A percentile compares a stretch with the other conserved stretches of the same genome.
Evolutionary conservation across 2,329 filamentous ascomycete genomes (phyloP).

Genomic region (Ophiostoma himal-ulmi): DNA sequence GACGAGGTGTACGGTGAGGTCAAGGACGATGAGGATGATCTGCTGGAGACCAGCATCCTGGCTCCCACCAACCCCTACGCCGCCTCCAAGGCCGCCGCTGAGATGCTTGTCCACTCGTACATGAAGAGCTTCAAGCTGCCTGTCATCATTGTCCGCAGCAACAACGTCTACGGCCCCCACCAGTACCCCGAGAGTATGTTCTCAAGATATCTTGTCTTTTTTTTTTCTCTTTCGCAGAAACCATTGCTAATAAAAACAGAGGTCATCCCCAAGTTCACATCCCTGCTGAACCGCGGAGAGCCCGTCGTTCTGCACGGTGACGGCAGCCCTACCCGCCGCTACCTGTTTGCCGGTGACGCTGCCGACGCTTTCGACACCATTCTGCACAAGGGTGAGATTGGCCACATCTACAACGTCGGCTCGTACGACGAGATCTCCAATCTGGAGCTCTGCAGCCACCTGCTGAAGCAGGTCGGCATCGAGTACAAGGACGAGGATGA

Average conservation of each 20-base stretch:
- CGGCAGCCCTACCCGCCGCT: constrained; percentile 66
- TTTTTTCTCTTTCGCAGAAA: neutral
- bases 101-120: constrained; percentile 85
- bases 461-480: constrained; percentile 59
- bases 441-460: constrained; percentile 58
- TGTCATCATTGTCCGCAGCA: constrained; percentile 71
- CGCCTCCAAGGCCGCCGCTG: constrained; percentile 72
- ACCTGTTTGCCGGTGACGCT: constrained; percentile 72
- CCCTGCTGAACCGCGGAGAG: constrained; percentile 59
- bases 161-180: constrained; percentile 81
- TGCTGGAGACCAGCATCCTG: constrained; percentile 67
- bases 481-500: constrained; percentile 45
- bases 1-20: constrained; percentile 84
- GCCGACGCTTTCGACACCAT: constrained; percentile 80
- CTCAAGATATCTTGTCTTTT: too few relatives aligned
- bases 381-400: constrained; percentile 66
- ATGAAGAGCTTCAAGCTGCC: constrained; percentile 76
- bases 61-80: constrained; percentile 78
- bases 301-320: constrained; percentile 71
- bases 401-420: constrained; percentile 76
- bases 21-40: constrained; percentile 62
- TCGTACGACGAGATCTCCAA: constrained; percentile 75
- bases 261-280: constrained; percentile 78
- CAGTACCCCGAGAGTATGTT: constrained; percentile 74
- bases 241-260: constrained; percentile 43